Evolutionary conservation across 2,329 filamentous ascomycete species (phyloP), one percentile per base, ranked within the genome.

Genomic region (Pseudocercospora fijiensis): DNA sequence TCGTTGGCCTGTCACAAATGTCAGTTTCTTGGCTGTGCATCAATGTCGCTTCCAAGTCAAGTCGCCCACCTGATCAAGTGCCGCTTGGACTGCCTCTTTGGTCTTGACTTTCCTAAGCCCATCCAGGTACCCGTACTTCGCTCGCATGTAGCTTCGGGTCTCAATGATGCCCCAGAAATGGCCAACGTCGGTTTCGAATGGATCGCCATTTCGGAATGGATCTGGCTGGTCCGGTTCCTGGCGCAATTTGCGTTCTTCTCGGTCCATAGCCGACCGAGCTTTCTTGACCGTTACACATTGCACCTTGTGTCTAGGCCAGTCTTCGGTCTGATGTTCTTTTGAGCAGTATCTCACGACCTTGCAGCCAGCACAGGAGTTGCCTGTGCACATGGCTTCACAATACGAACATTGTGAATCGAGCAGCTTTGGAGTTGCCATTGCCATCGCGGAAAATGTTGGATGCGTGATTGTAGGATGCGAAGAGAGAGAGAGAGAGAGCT

Each of bases 121-220:
- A 26, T 55, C 6, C 4, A 60, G 22, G 8, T 43, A 49, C n/a
- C 16, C 24, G 30, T 47, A 24, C 9, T 49, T 49, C 16, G 43
- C 30, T 55, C 41, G 4, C 62, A 64, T 57, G 53, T 58, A 64
- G 1, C 13, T 20, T 13, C 62, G 16, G 9, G 58, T 64, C 10
- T 58, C 62, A 1, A 37, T 16, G 28, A 52, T 33, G 20, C 58
- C 62, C 53, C 62, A 61, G 53, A 61, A 61, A 26, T 61, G 52
- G 9, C 58, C 58, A 18, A 41, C 30, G 43, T 8, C n/a, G 2
- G n/a, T 18, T 18, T 47, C 43, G 43, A 47, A 47, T 8, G 43
- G 43, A 47, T 47, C 20, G n/a, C n/a, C 43, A 18, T 18, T 18
- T 2, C 9, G n/a, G n/a, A 47, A 18, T 18, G 20, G 20, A 47